phyloP scores from a whole-genome alignment of 352 stramenopile genomes.

The Plasmopara muralis region DNA sequence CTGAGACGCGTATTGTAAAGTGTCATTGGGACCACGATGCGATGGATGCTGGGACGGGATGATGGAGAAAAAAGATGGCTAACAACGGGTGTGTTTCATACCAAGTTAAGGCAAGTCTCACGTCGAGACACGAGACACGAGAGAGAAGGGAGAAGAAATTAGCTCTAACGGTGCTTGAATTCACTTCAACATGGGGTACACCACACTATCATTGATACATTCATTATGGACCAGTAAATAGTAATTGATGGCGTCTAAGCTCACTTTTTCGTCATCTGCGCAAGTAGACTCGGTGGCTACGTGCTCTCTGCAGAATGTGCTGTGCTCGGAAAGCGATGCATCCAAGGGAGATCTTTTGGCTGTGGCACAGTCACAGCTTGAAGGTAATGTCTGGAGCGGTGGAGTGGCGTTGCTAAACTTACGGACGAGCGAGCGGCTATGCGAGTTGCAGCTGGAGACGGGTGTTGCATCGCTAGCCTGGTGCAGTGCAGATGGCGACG shows the following conservation, averaged over 20 bases:
- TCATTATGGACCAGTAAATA: conserved; percentile 3
- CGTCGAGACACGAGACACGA: conserved; percentile 15
- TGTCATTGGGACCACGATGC: conserved; percentile 2
- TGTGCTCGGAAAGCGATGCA: conserved; percentile 17
- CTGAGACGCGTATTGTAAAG: conserved; percentile 11
- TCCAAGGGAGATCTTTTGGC: conserved; percentile 36
- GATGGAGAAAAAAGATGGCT: conserved; percentile 1
- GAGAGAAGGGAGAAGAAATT: conserved; percentile 24
- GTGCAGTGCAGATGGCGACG: conserved; percentile 36
- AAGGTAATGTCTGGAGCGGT: conserved; percentile 72
- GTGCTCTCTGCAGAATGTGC: conserved; percentile 18
- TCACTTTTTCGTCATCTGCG: conserved; percentile 21
- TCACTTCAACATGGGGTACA: conserved; percentile 15
- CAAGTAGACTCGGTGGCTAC: conserved; percentile 47
- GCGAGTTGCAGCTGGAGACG: conserved; percentile 35
- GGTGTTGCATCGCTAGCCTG: conserved; percentile 52
- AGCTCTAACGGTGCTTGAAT: conserved; percentile 2
- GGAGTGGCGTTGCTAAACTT: conserved; percentile 48
- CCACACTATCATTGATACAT: conserved; percentile 4
- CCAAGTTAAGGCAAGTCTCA: conserved; percentile 2
- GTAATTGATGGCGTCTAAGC: conserved; percentile 4
- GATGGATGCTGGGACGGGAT: conserved; percentile 7
- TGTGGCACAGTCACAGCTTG: conserved; percentile 59
- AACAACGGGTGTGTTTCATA: conserved; percentile 8
- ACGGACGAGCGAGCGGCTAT: conserved; percentile 33